Conservation (phyloP, 2,329 filamentous ascomycete genomes). For the Didymosphaeria variabile region DNA sequence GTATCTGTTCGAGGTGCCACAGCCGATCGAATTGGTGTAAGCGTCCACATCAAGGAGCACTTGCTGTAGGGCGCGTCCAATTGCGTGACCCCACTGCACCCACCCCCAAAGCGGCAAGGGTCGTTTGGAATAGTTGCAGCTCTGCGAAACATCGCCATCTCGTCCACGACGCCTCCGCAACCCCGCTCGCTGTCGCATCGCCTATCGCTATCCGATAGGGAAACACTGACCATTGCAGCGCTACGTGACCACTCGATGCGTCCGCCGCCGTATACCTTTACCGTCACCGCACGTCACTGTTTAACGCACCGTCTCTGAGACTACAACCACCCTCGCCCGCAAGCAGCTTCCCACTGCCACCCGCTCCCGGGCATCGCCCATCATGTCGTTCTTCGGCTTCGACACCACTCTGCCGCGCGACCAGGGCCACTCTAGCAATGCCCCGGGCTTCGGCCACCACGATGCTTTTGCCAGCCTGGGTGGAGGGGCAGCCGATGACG, state of each 20-base stretch:
- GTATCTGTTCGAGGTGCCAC: neutral
- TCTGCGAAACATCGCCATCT: slow-evolving; percentile 10
- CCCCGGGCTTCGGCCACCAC: slow-evolving; percentile 83
- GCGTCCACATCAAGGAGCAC: no score
- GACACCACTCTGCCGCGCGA: slow-evolving; percentile 73
- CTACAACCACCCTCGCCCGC: neutral
- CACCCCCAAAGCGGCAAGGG: slow-evolving; percentile 9
- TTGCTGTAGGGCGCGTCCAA: slow-evolving; percentile 2
- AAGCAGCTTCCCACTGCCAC: neutral
- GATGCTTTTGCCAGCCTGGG: slow-evolving; percentile 91
- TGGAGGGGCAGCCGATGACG: slow-evolving; percentile 65
- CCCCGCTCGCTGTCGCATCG: slow-evolving; percentile 13
- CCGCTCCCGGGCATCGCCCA: slow-evolving; percentile 24
- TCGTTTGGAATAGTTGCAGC: slow-evolving; percentile 7
- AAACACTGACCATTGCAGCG: neutral
- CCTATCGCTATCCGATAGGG: neutral
- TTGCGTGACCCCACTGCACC: slow-evolving; percentile 6
- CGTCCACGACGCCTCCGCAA: neutral
- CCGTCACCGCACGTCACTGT: slow-evolving; percentile 33
- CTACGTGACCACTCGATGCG: slow-evolving; percentile 14
- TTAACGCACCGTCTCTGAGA: slow-evolving; percentile 11
- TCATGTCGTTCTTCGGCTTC: slow-evolving; percentile 94
- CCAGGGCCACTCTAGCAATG: slow-evolving; percentile 70
- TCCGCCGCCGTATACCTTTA: slow-evolving; percentile 22
- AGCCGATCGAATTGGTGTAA: no score